A percentile compares a stretch with the other conserved stretches of the same genome.
These are phyloP conservation scores for Triticum turgidum DNA, from an alignment of 176 grass and related monocot genomes.

Conservation along the genomic window DNA sequence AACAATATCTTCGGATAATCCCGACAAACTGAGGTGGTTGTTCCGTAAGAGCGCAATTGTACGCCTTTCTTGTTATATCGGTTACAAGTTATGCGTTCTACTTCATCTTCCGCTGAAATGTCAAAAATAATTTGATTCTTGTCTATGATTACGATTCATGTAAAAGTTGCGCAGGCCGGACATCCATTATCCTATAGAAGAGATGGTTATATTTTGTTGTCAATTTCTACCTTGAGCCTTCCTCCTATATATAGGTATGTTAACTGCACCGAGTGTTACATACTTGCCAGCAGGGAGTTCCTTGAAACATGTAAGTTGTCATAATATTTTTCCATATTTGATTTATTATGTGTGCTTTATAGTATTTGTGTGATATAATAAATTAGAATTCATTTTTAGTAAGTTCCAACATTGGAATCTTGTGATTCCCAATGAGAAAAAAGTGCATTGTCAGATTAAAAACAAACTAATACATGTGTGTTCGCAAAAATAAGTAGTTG, in stretches of 20 bases:
- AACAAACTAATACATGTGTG: background rate
- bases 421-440: background rate
- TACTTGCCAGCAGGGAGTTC: background rate
- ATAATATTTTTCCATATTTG: background rate
- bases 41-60: background rate
- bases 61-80: background rate
- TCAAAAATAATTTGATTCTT: background rate
- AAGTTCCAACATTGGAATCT: background rate
- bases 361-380: background rate
- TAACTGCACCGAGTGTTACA: background rate
- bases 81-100: background rate
- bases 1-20: background rate
- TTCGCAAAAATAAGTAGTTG: background rate
- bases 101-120: background rate
- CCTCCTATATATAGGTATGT: slow-evolving; percentile 17
- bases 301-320: background rate
- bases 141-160: background rate
- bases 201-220: background rate
- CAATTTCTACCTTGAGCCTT: background rate
- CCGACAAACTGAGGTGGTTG: background rate
- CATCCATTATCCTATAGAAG: background rate
- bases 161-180: background rate
- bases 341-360: background rate
- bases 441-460: background rate
- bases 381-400: background rate